Conservation (phyloP, 805 yeast species). For the Monosporozyma aquatica region DNA sequence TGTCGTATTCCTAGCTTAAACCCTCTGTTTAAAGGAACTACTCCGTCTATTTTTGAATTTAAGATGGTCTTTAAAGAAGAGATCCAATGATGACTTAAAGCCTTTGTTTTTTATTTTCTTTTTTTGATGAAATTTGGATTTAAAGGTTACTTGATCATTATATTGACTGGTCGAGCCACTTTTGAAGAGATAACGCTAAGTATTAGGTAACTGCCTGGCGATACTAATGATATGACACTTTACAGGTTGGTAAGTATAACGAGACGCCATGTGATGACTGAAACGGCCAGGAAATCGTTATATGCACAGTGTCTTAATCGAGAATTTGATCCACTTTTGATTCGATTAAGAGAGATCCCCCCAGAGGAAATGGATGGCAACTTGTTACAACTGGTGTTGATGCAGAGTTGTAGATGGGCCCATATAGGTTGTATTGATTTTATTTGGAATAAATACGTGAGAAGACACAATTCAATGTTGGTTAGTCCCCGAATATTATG, state of each 20-base stretch:
- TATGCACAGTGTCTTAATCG: constrained; percentile 20
- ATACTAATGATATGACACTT: too few species aligned
- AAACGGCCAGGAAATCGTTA: constrained; percentile 10
- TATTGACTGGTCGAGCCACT: too few species aligned
- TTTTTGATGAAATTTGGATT: too few species aligned
- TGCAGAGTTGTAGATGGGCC: constrained; percentile 22
- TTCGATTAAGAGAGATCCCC: constrained; percentile 10
- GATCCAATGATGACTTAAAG: too few species aligned
- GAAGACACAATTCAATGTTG: constrained; percentile 12
- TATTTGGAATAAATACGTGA: constrained; percentile 25
- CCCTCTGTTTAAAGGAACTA: too few species aligned
- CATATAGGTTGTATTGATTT: constrained; percentile 20
- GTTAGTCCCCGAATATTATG: constrained; percentile 19
- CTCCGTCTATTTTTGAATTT: too few species aligned
- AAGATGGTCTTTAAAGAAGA: too few species aligned
- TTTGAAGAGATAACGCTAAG: too few species aligned
- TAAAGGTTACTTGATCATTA: too few species aligned
- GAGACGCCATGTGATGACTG: constrained; percentile 8
- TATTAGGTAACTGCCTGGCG: too few species aligned
- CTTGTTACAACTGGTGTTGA: constrained; percentile 18
- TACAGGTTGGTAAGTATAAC: neutral
- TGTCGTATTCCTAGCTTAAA: too few species aligned
- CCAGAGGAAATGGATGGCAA: constrained; percentile 17
- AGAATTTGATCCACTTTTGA: constrained; percentile 17
- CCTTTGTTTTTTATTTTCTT: too few species aligned